Evolutionary conservation across 140 eudicot genomes (phyloP), one percentile per base, ranked within the genome.

Genomic region (Cichorium intybus): DNA sequence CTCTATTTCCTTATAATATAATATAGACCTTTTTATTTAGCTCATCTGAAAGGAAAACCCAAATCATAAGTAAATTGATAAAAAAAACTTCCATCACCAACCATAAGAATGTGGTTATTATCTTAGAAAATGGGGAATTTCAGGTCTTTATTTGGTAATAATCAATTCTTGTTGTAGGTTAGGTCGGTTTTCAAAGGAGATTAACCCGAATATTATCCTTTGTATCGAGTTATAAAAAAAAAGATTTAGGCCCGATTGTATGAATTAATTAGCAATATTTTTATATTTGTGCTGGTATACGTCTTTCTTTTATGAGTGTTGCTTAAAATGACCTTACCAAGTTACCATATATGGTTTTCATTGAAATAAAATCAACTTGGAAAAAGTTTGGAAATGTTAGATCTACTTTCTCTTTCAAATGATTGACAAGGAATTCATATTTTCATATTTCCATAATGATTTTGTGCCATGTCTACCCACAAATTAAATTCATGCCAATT

Each of bases 401-500:
- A 33, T 26, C 23, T 14, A 55, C 23, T 55, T 26, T 15, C 61
- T 27, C 9, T 55, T 31, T 54, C 61, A 55, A 26, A 55, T 27
- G 61, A 55, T 55, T 55, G 24, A 55, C 61, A 15, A 27, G 6
- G 15, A 55, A 26, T 55, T 23, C 39, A 55, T 26, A 27, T 5
- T 55, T 55, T 20, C 21, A 24, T 54, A n/a, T 24, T 54, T 12
- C 60, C 22, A 55, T 55, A 15, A 55, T 55, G 61, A 55, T 55
- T 55, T 22, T 4, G 17, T 23, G 33, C 10, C 33, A 22, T 23
- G 57, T 23, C 57, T 11, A 9, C 22, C 10, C 10, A 49, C 17
- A 39, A n/a, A 39, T 12, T 39, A 22, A 21, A 7, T 23, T 6
- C 56, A 49, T 49, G 33, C 24, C 20, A 23, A 24, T 11, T 23